Evolutionary conservation across 257 asterid genomes (phyloP).

Genomic region (Salvia rosmarinus): DNA sequence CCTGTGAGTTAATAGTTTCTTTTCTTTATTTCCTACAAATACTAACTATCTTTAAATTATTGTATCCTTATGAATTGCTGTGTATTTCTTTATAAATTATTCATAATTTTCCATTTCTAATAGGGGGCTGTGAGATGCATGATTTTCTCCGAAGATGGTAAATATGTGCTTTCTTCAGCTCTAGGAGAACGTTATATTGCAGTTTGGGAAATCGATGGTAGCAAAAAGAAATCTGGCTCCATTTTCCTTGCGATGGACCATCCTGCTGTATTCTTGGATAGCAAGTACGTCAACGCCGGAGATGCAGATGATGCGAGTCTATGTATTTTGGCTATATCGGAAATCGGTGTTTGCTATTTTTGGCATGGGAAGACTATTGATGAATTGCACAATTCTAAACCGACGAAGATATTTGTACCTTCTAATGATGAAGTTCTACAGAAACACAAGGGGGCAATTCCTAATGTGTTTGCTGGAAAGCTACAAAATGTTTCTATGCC

Average conservation of each 20-base stretch:
- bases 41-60: not conserved
- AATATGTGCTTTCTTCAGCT: slow-evolving; percentile 78
- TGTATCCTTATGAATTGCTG: not conserved
- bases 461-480: slow-evolving; percentile 78
- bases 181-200: slow-evolving; percentile 76
- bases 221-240: slow-evolving; percentile 70
- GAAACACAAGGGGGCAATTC: slow-evolving; percentile 61
- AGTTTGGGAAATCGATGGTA: slow-evolving; percentile 74
- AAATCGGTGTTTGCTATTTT: slow-evolving; percentile 82
- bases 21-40: slow-evolving; percentile 24
- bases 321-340: slow-evolving; percentile 84
- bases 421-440: slow-evolving; percentile 51
- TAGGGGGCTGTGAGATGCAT: slow-evolving; percentile 84
- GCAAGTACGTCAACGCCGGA: slow-evolving; percentile 43
- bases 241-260: slow-evolving; percentile 82
- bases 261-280: slow-evolving; percentile 83
- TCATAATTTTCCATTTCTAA: slow-evolving; percentile 25
- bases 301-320: slow-evolving; percentile 55
- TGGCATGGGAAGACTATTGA: slow-evolving; percentile 75
- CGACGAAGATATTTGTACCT: slow-evolving; percentile 64
- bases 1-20: slow-evolving; percentile 63
- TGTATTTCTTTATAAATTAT: not conserved
- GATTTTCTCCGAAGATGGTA: slow-evolving; percentile 83
- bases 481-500: slow-evolving; percentile 58
- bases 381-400: slow-evolving; percentile 63